Percentiles rank a stretch among this genome's conserved stretches.
Conservation (phyloP, 2,329 filamentous ascomycete genomes). For the Penicillium sp. region DNA sequence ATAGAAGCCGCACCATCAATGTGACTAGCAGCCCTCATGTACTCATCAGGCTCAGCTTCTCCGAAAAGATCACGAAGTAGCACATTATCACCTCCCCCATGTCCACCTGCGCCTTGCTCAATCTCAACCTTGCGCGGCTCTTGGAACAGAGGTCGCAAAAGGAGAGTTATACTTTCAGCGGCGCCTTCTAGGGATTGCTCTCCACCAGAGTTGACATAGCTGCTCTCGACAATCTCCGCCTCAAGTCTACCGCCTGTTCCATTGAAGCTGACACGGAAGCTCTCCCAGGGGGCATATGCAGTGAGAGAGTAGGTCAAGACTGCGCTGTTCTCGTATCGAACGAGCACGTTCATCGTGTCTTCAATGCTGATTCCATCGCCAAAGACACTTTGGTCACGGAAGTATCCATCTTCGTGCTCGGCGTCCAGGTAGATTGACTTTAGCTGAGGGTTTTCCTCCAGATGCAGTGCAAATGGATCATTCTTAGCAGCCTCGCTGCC, state of each 20-base stretch:
- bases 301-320: constrained; percentile 48
- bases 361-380: constrained; percentile 57
- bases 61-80: constrained; percentile 53
- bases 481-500: constrained; percentile 44
- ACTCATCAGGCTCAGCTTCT: constrained; percentile 38
- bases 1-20: constrained; percentile 53
- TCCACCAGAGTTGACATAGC: constrained; percentile 47
- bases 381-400: constrained; percentile 55
- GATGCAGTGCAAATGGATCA: constrained; percentile 53
- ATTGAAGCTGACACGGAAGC: constrained; percentile 24
- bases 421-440: constrained; percentile 55
- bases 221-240: constrained; percentile 56
- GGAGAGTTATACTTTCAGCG: constrained; percentile 19
- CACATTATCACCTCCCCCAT: constrained; percentile 53
- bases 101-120: constrained; percentile 45
- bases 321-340: constrained; percentile 50
- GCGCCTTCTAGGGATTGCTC: constrained; percentile 41
- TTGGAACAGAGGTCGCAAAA: constrained; percentile 48
- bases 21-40: constrained; percentile 50
- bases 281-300: constrained; percentile 51
- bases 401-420: constrained; percentile 55
- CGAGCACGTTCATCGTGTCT: constrained; percentile 55
- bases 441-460: constrained; percentile 47
- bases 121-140: constrained; percentile 51
- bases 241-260: constrained; percentile 53